These are phyloP conservation scores for Escallonia rubra DNA, from an alignment of 129 eudicot species.

Conservation along the genomic window DNA sequence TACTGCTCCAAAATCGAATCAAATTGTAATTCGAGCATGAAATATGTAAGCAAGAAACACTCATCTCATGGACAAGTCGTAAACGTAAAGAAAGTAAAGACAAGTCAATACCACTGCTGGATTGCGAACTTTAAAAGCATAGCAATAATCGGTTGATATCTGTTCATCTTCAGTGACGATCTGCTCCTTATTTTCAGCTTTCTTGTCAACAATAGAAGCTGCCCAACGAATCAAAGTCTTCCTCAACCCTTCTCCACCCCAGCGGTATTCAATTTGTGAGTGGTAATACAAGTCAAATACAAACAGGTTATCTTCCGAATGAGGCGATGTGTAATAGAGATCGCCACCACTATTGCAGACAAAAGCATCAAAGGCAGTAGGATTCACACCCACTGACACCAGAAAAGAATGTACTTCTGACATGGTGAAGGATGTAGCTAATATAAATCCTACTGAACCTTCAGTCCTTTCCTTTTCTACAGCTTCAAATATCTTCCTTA, in stretches of 20 bases:
- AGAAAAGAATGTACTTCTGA: conserved; percentile 63
- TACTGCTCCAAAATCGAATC: no score
- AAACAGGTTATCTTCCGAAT: conserved; percentile 69
- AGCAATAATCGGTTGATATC: conserved; percentile 83
- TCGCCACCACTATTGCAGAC: conserved; percentile 98
- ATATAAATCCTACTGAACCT: conserved; percentile 76
- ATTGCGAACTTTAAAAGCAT: conserved; percentile 78
- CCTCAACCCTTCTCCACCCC: conserved; percentile 99
- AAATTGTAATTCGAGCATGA: neutral
- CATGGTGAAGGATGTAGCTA: conserved; percentile 86
- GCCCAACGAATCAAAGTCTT: conserved; percentile 95
- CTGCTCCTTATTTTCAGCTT: conserved; percentile 51
- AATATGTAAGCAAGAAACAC: no score
- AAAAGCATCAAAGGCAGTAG: conserved; percentile 89
- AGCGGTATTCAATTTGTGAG: conserved; percentile 91
- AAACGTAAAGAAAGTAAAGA: no score
- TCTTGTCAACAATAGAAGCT: conserved; percentile 50
- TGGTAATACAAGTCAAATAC: conserved; percentile 87
- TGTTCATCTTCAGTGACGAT: conserved; percentile 78
- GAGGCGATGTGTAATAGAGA: conserved; percentile 71
- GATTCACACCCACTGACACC: conserved; percentile 60
- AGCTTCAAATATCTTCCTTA: conserved; percentile 63
- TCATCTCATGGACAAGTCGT: no score
- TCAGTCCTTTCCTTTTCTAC: conserved; percentile 63
- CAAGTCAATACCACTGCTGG: conserved; percentile 55